Base-by-base conservation (phyloP, 768 basidiomycete genomes). In the Goffeauzyma gilvescens region DNA sequence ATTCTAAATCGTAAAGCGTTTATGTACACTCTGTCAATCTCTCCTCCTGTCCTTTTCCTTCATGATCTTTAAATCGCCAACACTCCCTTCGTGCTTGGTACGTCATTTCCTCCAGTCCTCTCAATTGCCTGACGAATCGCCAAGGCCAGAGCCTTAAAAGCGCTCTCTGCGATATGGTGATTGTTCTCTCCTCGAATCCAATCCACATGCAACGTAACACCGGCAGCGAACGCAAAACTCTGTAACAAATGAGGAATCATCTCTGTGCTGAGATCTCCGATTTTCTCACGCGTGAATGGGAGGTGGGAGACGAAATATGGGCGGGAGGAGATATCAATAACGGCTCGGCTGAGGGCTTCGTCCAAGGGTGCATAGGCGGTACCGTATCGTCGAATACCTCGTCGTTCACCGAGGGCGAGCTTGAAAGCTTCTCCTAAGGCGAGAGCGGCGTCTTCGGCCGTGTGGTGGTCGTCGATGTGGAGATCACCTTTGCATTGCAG, bases 201-300 rank as follows among this genome's bases (percentile, higher is more conserved):
- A 57, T 98, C 93, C 38, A 96, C 72, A 57, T 96, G 90, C 35
- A 98, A 69, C 2, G 93, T 96, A 17, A 78, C 79, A 6, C 89
- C 89, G 1, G 90, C 81, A 0, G 85, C 84, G 50, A 86, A 86
- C n/a, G 90, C 83, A 59, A 98, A 98, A 4, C 87, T 93, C 67
- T 93, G 80, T 64, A 98, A 84, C 41, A 98, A 72, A 62, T 98
- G 93, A 24, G 90, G 84, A 42, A 98, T 78, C 89, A 98, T 95
- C 68, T 98, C 93, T 6, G 85, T 85, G 4, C 38, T 42, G 65
- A 65, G 42, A 86, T 71, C 46, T 79, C 80, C 27, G 25, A 65
- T 52, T 45, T 65, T 65, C 40, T 65, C 64, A 20, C 64, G 44
- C 5, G 64, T 64, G 44, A 65, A 65, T 2, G 64, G 64, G 31